Evolutionary conservation across 371 early-diverging fungal species (phyloP).

Genomic region (Saksenaea vasiformis): DNA sequence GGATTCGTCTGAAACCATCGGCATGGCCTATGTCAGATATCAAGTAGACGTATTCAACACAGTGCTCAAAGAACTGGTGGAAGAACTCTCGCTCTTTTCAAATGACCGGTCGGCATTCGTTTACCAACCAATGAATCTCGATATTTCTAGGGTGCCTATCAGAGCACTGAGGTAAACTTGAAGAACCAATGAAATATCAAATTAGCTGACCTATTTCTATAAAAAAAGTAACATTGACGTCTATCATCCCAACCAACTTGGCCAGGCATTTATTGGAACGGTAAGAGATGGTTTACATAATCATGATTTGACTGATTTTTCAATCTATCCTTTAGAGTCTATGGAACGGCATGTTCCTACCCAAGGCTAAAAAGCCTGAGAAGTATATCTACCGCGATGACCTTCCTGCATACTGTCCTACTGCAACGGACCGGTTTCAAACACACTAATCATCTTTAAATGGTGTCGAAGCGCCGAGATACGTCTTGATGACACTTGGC

Average conservation of each 20-base stretch:
- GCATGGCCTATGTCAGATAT: neutral
- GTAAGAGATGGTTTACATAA: slow-evolving; percentile 11
- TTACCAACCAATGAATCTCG: slow-evolving; percentile 27
- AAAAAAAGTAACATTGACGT: slow-evolving; percentile 36
- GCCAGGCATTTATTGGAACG: slow-evolving; percentile 30
- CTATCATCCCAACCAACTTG: slow-evolving; percentile 32
- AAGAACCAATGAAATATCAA: neutral
- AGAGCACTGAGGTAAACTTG: slow-evolving; percentile 25
- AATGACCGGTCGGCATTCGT: slow-evolving; percentile 19
- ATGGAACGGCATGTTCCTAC: slow-evolving; percentile 15
- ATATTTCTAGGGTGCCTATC: slow-evolving; percentile 15
- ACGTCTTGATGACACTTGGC: slow-evolving; percentile 38
- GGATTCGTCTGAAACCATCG: neutral
- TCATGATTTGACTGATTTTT: no score
- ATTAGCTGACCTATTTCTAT: neutral
- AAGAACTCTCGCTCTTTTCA: neutral
- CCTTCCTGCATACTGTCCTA: slow-evolving; percentile 28
- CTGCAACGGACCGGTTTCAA: slow-evolving; percentile 16
- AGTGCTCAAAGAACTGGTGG: slow-evolving; percentile 1
- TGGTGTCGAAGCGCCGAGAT: slow-evolving; percentile 45
- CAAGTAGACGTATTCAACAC: slow-evolving; percentile 8
- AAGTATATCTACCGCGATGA: slow-evolving; percentile 1
- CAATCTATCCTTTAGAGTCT: neutral
- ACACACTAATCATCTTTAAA: slow-evolving; percentile 32
- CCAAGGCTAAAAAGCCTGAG: slow-evolving; percentile 2